Percentiles rank a stretch among this genome's conserved stretches.
These are phyloP conservation scores for Pythium guiyangense DNA, from an alignment of 352 stramenopile species.

Conservation along the genomic window DNA sequence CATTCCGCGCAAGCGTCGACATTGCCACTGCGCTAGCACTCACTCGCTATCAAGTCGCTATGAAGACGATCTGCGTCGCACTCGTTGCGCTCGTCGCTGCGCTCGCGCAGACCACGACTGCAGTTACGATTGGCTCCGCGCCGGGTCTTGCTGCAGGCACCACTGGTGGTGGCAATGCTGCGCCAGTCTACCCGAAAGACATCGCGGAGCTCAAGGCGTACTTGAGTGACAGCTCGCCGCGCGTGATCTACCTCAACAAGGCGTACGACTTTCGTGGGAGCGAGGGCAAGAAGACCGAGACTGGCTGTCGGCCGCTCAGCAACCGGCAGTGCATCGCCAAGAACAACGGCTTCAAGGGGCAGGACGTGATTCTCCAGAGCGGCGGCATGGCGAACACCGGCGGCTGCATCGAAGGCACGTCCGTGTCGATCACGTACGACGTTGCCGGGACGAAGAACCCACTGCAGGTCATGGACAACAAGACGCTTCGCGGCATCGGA, in stretches of 20 bases:
- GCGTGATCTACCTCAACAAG: slow-evolving; percentile 50
- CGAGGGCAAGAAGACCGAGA: too few species aligned
- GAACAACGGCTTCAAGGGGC: too few species aligned
- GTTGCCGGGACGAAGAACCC: slow-evolving; percentile 27
- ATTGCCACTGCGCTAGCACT: neutral
- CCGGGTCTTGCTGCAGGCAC: slow-evolving; percentile 23
- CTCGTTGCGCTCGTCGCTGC: slow-evolving; percentile 5
- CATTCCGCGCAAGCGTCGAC: neutral
- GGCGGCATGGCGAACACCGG: slow-evolving; percentile 46
- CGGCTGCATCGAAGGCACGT: slow-evolving; percentile 30
- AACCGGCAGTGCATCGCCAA: too few species aligned
- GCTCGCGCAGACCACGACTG: slow-evolving; percentile 1
- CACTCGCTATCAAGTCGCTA: neutral
- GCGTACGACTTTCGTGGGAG: slow-evolving; percentile 43
- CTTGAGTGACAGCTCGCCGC: slow-evolving; percentile 29
- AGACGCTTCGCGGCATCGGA: slow-evolving; percentile 29
- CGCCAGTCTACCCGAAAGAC: slow-evolving; percentile 28
- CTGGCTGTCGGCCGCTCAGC: too few species aligned
- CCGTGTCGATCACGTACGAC: slow-evolving; percentile 39
- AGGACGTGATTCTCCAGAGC: too few species aligned
- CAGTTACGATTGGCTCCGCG: slow-evolving; percentile 5
- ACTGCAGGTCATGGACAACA: slow-evolving; percentile 18
- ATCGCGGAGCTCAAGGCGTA: too few species aligned
- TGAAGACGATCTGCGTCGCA: slow-evolving; percentile 2
- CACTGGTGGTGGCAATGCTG: slow-evolving; percentile 28